Percentiles rank a stretch among this genome's conserved stretches.
Evolutionary conservation across 805 yeast genomes (phyloP).

Genomic region (Candida qinlingensis): DNA sequence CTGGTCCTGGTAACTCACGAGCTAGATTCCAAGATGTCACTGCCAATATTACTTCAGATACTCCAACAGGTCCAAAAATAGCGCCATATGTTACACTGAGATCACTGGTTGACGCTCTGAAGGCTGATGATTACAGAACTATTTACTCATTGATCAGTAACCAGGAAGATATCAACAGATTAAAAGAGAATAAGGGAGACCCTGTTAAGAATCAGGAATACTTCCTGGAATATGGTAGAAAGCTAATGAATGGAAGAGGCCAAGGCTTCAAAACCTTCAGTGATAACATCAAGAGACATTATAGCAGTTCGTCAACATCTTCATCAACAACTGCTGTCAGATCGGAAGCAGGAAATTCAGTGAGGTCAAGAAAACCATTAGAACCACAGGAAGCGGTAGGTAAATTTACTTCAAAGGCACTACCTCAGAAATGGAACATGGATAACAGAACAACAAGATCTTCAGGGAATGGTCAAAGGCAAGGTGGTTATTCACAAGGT

Average conservation of each 20-base stretch:
- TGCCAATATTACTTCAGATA: not conserved
- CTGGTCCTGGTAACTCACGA: constrained; percentile 3
- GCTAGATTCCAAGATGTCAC: constrained; percentile 6
- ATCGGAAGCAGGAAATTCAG: not conserved
- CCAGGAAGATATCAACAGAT: not conserved
- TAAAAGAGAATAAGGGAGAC: not conserved
- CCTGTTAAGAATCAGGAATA: not conserved
- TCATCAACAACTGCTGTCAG: not conserved
- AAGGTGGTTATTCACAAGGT: not conserved
- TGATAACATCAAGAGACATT: constrained; percentile 2
- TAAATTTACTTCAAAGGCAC: constrained; percentile 2
- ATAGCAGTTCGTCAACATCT: not conserved
- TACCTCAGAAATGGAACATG: constrained; percentile 6
- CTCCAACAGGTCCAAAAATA: not conserved
- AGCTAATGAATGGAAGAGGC: not conserved
- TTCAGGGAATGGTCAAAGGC: not conserved
- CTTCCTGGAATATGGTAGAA: constrained; percentile 1
- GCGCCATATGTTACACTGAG: not conserved
- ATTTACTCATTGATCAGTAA: not conserved
- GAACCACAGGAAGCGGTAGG: constrained; percentile 7
- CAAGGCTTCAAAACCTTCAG: not conserved
- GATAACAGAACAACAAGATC: not conserved
- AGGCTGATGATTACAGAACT: not conserved
- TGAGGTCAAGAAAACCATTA: constrained; percentile 4
- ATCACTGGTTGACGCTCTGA: not conserved